These are phyloP conservation scores for Dionaea muscipula DNA, from an alignment of 179 eudicot genomes.

Conservation along the genomic window DNA sequence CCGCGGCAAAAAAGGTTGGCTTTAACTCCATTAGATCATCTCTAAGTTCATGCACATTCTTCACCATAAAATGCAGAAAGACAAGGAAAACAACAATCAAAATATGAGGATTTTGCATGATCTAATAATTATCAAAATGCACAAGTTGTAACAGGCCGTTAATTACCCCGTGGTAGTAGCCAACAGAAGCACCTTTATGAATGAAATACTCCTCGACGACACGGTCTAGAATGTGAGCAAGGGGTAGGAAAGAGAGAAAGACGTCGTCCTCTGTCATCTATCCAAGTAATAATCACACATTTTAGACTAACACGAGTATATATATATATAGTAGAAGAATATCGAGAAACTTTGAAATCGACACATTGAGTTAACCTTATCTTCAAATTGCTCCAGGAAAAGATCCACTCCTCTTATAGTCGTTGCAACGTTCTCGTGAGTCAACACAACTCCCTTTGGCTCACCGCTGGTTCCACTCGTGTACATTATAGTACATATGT, in stretches of 20 bases:
- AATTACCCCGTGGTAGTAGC: constrained; percentile 90
- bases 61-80: constrained; percentile 14
- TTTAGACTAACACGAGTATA: constrained; percentile 7
- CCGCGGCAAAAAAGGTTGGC: constrained; percentile 92
- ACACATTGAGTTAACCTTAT: constrained; percentile 65
- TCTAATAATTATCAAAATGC: neutral
- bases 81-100: neutral
- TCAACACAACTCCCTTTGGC: constrained; percentile 86
- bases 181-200: constrained; percentile 92
- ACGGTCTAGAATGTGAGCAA: constrained; percentile 94
- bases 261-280: constrained; percentile 89
- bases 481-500: constrained; percentile 85
- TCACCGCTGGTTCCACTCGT: constrained; percentile 97
- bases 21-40: constrained; percentile 83
- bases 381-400: constrained; percentile 79
- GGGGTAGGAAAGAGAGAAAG: constrained; percentile 80
- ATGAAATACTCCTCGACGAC: constrained; percentile 81
- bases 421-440: constrained; percentile 61
- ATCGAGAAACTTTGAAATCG: too few species aligned
- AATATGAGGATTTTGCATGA: neutral
- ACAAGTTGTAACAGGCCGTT: neutral
- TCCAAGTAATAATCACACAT: constrained; percentile 8
- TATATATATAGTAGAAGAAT: too few species aligned
- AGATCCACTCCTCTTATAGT: constrained; percentile 58
- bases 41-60: constrained; percentile 60